Conservation (phyloP, 169 alveolate species). For the Neospora caninum region DNA sequence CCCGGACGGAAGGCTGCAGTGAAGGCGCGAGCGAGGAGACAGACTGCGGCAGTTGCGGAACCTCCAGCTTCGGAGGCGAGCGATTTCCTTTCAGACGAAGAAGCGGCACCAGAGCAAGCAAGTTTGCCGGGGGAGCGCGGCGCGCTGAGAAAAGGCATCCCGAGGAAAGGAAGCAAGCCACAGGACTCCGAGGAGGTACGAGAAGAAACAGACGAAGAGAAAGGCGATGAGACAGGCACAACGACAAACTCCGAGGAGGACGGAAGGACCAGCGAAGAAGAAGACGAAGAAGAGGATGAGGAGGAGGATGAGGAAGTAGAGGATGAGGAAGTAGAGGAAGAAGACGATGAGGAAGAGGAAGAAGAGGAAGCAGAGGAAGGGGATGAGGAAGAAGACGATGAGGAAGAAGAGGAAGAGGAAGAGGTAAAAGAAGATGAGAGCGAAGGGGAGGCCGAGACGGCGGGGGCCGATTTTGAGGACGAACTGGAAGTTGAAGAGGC, state of each 20-base stretch:
- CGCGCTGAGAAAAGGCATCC: too few species aligned
- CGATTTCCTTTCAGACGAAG: too few species aligned
- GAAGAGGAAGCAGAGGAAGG: neutral
- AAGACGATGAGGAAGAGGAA: neutral
- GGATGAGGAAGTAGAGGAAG: neutral
- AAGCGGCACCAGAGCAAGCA: too few species aligned
- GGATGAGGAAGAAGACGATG: neutral
- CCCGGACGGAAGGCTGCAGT: too few species aligned
- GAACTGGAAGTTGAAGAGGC: neutral
- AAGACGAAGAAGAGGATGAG: neutral
- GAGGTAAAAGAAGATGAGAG: neutral
- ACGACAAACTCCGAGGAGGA: neutral
- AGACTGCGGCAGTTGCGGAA: too few species aligned
- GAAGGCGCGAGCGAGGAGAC: too few species aligned
- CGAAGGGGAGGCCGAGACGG: neutral
- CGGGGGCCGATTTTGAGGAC: neutral
- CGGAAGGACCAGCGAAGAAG: neutral
- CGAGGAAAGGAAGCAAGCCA: too few species aligned
- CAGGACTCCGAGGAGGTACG: neutral
- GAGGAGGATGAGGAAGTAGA: neutral
- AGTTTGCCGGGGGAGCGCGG: too few species aligned
- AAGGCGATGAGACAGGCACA: neutral
- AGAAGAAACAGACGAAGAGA: neutral
- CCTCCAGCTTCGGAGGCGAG: too few species aligned
- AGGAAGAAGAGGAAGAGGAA: neutral